Percentiles rank a stretch among this genome's conserved stretches.
Conservation (phyloP, 164 flowering plant genomes). For the Dillenia suffruticosa region DNA sequence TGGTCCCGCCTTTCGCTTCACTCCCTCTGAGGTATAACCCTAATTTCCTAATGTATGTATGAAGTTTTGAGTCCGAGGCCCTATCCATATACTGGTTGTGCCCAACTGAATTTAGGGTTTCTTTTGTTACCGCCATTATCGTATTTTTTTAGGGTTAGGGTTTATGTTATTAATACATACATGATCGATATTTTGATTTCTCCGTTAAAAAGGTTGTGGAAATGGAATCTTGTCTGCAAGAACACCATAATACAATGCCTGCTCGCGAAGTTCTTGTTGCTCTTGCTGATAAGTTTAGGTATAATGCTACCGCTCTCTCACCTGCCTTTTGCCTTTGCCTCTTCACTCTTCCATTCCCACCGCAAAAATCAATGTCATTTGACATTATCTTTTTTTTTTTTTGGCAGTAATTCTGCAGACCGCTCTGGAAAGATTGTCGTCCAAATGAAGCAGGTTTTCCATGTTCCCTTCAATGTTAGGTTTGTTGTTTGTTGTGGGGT, state of each 20-base stretch:
- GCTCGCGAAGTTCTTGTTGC: constrained; percentile 61
- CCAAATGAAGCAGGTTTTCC: constrained; percentile 80
- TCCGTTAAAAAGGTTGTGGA: constrained; percentile 50
- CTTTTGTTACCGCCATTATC: background rate
- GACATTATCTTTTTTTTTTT: constrained; percentile 5
- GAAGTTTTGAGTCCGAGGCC: background rate
- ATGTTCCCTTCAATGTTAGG: background rate
- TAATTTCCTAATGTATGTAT: background rate
- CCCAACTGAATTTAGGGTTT: too few relatives aligned
- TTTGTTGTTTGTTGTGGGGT: background rate
- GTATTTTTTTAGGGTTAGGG: background rate
- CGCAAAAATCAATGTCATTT: background rate
- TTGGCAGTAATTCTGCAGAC: constrained; percentile 59
- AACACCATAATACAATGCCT: constrained; percentile 57
- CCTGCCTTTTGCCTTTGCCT: background rate
- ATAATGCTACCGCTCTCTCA: background rate
- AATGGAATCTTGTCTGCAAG: constrained; percentile 81
- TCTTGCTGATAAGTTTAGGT: constrained; percentile 94
- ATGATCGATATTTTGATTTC: background rate
- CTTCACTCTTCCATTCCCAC: background rate
- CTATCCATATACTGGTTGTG: background rate
- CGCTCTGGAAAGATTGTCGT: constrained; percentile 76
- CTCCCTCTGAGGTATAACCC: constrained; percentile 39
- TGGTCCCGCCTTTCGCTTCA: constrained; percentile 70
- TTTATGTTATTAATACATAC: background rate